Evolutionary conservation across 2,329 filamentous ascomycete genomes (phyloP), one percentile per base, ranked within the genome.

Genomic region (Fusarium begoniae): DNA sequence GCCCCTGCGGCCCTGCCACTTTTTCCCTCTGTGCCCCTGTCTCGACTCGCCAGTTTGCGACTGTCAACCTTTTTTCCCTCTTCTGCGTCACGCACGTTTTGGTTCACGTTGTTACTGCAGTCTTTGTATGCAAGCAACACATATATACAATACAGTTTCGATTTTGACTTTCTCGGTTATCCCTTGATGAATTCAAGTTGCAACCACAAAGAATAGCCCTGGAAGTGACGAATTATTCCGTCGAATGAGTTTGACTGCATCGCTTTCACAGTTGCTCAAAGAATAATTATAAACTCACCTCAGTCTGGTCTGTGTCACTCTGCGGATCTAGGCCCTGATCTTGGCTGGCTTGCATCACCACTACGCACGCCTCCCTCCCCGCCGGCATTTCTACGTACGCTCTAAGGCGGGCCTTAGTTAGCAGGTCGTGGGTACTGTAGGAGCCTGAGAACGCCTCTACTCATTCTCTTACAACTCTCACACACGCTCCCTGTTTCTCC

Each of bases 281-380:
- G 54, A 57, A 60, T 55, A 24, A 30, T 48, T 30, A 18, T 55
- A 37, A 54, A 64, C 51, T 64, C 64, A 63, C 60, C 50, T 66
- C 55, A 60, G 59, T 53, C 66, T 70, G 67, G 66, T 67, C 66
- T 67, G 69, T 69, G 73, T 69, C 70, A 75, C 74, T 78, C 57
- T 61, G 73, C 75, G 72, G 74, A 78, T 78, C 77, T 77, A 78
- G 77, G 77, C 77, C 77, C 75, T 78, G 72, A 72, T 65, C 75
- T 70, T 76, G 66, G 76, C 76, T 77, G 75, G 76, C 77, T 78
- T 78, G 77, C 77, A 77, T 78, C 76, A 78, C 76, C 76, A 78
- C 76, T 66, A 77, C 74, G 73, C 76, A 77, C 76, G 74, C 73
- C 75, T 63, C 65, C 62, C 70, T 69, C 73, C 76, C 76, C 76